These are phyloP conservation scores for Entomortierella lignicola DNA, from an alignment of 192 early-diverging fungal genomes.

Conservation along the genomic window DNA sequence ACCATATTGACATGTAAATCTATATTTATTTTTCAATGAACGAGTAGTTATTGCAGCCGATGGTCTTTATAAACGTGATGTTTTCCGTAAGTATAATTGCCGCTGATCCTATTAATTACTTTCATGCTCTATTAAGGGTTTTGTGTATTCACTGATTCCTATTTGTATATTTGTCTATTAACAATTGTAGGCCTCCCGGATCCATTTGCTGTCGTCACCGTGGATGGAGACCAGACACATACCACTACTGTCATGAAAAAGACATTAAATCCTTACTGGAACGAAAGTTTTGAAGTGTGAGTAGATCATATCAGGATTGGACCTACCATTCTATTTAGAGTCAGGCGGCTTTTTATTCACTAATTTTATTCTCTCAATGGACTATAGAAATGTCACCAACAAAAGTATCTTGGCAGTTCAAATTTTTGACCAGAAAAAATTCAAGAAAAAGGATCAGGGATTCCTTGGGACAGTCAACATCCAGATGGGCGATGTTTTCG, in stretches of 20 bases:
- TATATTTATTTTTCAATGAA: too few species aligned
- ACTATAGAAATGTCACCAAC: conserved; percentile 72
- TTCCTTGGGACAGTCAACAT: conserved; percentile 94
- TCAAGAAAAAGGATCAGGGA: conserved; percentile 89
- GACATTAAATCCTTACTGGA: conserved; percentile 97
- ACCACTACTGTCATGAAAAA: conserved; percentile 88
- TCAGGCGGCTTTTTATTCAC: not conserved
- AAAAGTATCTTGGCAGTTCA: conserved; percentile 89
- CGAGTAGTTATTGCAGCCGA: conserved; percentile 91
- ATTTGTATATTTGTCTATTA: not conserved
- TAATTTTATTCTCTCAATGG: not conserved
- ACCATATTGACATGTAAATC: too few species aligned
- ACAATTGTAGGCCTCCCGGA: conserved; percentile 79
- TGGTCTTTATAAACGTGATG: conserved; percentile 90
- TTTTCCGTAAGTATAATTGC: conserved; percentile 75
- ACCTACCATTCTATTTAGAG: too few species aligned
- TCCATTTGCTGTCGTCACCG: conserved; percentile 95
- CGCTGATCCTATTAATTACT: not conserved
- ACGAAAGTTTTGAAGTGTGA: conserved; percentile 87
- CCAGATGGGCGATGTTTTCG: conserved; percentile 84
- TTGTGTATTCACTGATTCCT: too few species aligned
- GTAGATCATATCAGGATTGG: conserved; percentile 19
- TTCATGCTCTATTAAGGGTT: conserved; percentile 1
- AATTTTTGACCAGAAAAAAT: conserved; percentile 98
- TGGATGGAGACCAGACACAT: conserved; percentile 96